Conservation (phyloP, 371 early-diverging fungal genomes). For the Circinella minor region DNA sequence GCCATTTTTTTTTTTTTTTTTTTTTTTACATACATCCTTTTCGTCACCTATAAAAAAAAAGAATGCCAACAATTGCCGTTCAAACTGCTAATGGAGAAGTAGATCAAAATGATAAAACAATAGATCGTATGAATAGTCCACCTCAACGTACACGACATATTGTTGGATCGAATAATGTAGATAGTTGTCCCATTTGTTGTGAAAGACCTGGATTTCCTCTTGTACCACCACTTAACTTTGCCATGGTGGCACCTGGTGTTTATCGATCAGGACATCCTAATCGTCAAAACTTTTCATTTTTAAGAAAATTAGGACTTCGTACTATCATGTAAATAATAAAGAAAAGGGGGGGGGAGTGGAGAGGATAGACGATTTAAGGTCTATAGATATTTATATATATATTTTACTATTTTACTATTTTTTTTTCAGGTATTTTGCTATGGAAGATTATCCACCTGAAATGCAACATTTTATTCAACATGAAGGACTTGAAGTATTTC, state of each 20-base stretch:
- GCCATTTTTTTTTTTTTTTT: no score
- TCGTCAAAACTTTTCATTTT: conserved; percentile 78
- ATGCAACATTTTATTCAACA: conserved; percentile 76
- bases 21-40: not conserved
- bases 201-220: conserved; percentile 54
- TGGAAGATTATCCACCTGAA: conserved; percentile 84
- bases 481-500: conserved; percentile 77
- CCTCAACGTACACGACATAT: conserved; percentile 24
- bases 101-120: conserved; percentile 11
- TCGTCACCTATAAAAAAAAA: not conserved
- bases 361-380: no score
- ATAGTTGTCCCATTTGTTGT: conserved; percentile 44
- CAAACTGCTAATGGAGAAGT: conserved; percentile 27
- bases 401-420: not conserved
- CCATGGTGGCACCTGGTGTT: conserved; percentile 84
- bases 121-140: conserved; percentile 6
- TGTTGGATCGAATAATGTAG: conserved; percentile 13
- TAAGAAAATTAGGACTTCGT: conserved; percentile 75
- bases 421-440: conserved; percentile 64
- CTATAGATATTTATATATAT: no score
- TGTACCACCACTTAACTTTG: conserved; percentile 91
- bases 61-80: conserved; percentile 27
- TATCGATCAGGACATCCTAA: conserved; percentile 91
- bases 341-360: not conserved
- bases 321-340: conserved; percentile 68